phyloP scores from a whole-genome alignment of 2,329 filamentous ascomycete species.

The Aotearoamyces nothofagi region DNA sequence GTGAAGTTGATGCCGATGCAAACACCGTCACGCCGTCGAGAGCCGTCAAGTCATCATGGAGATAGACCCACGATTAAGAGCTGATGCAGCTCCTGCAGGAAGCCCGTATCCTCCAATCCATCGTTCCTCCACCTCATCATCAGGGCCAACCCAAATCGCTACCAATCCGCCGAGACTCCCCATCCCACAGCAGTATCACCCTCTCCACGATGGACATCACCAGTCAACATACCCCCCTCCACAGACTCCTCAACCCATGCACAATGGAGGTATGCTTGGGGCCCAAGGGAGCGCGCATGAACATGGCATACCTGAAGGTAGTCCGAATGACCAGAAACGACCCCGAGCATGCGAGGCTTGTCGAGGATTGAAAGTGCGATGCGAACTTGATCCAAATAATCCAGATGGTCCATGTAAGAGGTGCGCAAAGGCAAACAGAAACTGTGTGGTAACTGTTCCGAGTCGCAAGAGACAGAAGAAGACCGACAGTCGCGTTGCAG shows the following conservation, averaged over 20 bases:
- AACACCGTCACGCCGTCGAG: too few species aligned
- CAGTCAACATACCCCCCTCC: conserved; percentile 5
- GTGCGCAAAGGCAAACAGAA: conserved; percentile 23
- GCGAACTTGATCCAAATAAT: conserved; percentile 21
- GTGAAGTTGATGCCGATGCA: too few species aligned
- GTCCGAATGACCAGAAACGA: conserved; percentile 16
- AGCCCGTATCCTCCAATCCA: not conserved
- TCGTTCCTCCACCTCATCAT: not conserved
- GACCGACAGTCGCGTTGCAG: conserved; percentile 27
- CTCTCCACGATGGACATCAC: not conserved
- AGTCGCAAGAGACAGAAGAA: conserved; percentile 28
- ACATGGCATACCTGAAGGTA: conserved; percentile 7
- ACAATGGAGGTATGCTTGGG: conserved; percentile 1
- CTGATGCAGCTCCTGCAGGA: not conserved
- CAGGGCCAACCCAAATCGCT: not conserved
- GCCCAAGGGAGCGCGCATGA: conserved; percentile 6
- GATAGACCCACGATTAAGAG: not conserved
- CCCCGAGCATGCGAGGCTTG: conserved; percentile 26
- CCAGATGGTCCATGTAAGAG: conserved; percentile 21
- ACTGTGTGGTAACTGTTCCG: conserved; percentile 23
- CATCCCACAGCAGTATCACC: not conserved
- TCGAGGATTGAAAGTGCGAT: conserved; percentile 26
- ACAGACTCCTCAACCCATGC: conserved; percentile 13
- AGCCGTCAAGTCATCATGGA: too few species aligned
- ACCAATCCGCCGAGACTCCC: not conserved